Base-by-base conservation (phyloP, 352 stramenopile genomes). In the Pythium rishiriense region DNA sequence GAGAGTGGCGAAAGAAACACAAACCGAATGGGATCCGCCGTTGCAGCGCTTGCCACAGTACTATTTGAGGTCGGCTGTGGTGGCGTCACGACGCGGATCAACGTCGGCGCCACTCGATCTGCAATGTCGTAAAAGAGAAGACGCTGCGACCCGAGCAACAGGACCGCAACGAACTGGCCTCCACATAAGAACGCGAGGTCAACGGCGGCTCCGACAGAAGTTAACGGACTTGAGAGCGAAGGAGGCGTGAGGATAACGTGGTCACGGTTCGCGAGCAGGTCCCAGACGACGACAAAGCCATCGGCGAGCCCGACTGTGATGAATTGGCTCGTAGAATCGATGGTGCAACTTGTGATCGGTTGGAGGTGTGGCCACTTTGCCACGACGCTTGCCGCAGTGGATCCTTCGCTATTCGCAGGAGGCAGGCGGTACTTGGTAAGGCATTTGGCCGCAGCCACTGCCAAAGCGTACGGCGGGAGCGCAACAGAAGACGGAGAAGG, bases 261-360 rank as follows among this genome's bases (percentile, higher is more conserved):
- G 42, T 86, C 75, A 11, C 57, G 53, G 29, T 88, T 72, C 22
- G 73, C 70, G 11, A 90, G 58, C 17, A 82, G 43, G 57, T 93
- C 63, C 79, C 81, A 91, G 17, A 90, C 69, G 10, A 77, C 61
- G 1, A 83, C 19, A 3, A 74, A 62, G 22, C 83, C 81, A 41
- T 86, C 71, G 3, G 65, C 64, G n/a, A 86, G 75, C 0, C 76
- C 76, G 0, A 87, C 56, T 1, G 58, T 68, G 10, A 90, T 26
- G 33, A 79, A 85, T 43, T 85, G 73, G 12, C 79, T 82, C 31
- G 77, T 82, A 4, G 69, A 35, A 45, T 88, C 78, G 24, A 79
- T 51, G 3, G 46, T 43, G 7, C 76, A 81, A 6, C 66, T 45
- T 10, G 71, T 76, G 35, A 90, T 81, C 5, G 25, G 45, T 10